These are phyloP conservation scores for Saccharata proteae DNA, from an alignment of 2,329 filamentous ascomycete genomes.

Conservation along the genomic window DNA sequence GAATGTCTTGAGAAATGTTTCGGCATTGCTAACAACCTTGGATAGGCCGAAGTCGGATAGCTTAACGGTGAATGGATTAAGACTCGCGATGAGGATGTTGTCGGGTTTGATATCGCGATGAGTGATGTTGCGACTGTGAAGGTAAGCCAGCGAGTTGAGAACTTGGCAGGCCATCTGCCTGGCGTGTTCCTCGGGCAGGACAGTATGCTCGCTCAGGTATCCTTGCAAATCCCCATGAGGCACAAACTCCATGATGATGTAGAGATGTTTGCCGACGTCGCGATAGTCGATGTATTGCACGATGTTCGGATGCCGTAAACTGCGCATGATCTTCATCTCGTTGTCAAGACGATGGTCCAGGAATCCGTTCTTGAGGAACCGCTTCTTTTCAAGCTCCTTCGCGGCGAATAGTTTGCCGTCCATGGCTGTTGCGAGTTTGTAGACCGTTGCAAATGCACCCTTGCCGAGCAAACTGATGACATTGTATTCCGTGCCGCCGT, in stretches of 20 bases:
- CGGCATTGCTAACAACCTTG: slow-evolving; percentile 80
- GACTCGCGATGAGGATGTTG: slow-evolving; percentile 75
- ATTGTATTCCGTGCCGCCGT: slow-evolving; percentile 75
- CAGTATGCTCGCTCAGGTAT: slow-evolving; percentile 49
- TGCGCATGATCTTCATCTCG: slow-evolving; percentile 92
- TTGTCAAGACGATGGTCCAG: slow-evolving; percentile 88
- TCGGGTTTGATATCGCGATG: slow-evolving; percentile 99
- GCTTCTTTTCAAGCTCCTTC: slow-evolving; percentile 87
- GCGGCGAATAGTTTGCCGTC: slow-evolving; percentile 77
- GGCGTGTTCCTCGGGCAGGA: slow-evolving; percentile 56
- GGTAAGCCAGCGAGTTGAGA: slow-evolving; percentile 69
- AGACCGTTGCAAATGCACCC: slow-evolving; percentile 89
- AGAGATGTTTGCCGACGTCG: slow-evolving; percentile 67
- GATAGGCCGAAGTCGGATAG: slow-evolving; percentile 94
- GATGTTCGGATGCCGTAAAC: slow-evolving; percentile 74
- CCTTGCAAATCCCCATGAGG: slow-evolving; percentile 71
- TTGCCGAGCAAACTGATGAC: slow-evolving; percentile 72
- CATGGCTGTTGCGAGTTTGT: slow-evolving; percentile 76
- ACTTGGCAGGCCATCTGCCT: slow-evolving; percentile 65
- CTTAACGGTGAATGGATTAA: slow-evolving; percentile 69
- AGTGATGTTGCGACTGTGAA: slow-evolving; percentile 80
- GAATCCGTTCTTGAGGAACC: slow-evolving; percentile 85
- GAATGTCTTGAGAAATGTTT: slow-evolving; percentile 91
- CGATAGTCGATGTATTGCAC: slow-evolving; percentile 85
- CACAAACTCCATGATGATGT: slow-evolving; percentile 96